These are phyloP conservation scores for Aspergillus awamori DNA, from an alignment of 2,329 filamentous ascomycete species.

Conservation along the genomic window DNA sequence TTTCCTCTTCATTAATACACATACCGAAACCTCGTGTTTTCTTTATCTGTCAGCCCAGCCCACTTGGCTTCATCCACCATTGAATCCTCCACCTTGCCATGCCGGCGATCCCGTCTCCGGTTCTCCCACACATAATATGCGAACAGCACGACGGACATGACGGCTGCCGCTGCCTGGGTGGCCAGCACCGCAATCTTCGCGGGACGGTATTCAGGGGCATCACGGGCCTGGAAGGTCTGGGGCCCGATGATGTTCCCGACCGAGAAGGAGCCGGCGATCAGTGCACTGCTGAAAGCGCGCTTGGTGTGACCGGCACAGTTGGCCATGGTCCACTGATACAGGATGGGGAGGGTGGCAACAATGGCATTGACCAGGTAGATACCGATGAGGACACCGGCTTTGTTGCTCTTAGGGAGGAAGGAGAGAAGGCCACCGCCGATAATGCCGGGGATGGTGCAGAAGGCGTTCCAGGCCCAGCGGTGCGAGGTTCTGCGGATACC, in stretches of 20 bases:
- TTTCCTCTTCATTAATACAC: slow-evolving; percentile 30
- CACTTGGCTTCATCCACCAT: slow-evolving; percentile 30
- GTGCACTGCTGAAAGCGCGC: slow-evolving; percentile 51
- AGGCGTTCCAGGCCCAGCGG: slow-evolving; percentile 47
- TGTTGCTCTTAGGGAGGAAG: slow-evolving; percentile 43
- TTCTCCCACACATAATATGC: slow-evolving; percentile 38
- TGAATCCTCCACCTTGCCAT: slow-evolving; percentile 16
- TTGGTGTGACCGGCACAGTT: slow-evolving; percentile 56
- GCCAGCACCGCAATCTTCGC: slow-evolving; percentile 48
- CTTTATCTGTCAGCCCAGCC: slow-evolving; percentile 39
- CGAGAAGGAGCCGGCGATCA: slow-evolving; percentile 49
- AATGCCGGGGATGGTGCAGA: slow-evolving; percentile 52
- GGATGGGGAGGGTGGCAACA: slow-evolving; percentile 48
- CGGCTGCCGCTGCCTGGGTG: slow-evolving; percentile 36
- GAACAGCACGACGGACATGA: slow-evolving; percentile 33
- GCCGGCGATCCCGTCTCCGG: slow-evolving; percentile 26
- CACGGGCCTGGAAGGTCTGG: slow-evolving; percentile 48
- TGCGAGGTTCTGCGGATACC: slow-evolving; percentile 44
- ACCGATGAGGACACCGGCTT: slow-evolving; percentile 47
- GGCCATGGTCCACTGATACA: slow-evolving; percentile 52
- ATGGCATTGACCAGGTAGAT: slow-evolving; percentile 51
- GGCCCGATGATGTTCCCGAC: slow-evolving; percentile 52
- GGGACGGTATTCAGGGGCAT: slow-evolving; percentile 48
- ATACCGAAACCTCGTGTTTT: slow-evolving; percentile 39
- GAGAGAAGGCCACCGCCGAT: slow-evolving; percentile 47